A percentile compares a stretch with the other conserved stretches of the same genome.
These are phyloP conservation scores for Alnus glutinosa DNA, from an alignment of 306 rosid species.

Conservation along the genomic window DNA sequence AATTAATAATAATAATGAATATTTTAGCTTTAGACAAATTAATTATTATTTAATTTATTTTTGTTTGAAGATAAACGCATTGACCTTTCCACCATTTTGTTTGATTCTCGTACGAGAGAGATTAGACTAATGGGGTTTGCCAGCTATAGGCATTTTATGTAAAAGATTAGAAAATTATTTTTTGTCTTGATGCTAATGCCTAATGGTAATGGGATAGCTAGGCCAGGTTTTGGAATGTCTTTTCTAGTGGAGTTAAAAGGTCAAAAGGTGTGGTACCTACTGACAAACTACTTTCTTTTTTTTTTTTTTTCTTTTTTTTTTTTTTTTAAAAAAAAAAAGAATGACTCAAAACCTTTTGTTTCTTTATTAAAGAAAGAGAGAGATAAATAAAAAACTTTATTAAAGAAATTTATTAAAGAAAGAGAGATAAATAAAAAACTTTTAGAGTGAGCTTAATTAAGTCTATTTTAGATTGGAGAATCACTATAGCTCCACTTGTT, in stretches of 20 bases:
- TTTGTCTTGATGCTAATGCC: slow-evolving; percentile 17
- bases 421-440: too few relatives aligned
- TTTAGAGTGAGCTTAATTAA: too few relatives aligned
- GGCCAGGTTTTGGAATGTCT: slow-evolving; percentile 26
- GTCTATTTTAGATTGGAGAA: too few relatives aligned
- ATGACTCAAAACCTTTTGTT: too few relatives aligned
- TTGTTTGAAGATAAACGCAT: slow-evolving; percentile 32
- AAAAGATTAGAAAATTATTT: slow-evolving; percentile 6
- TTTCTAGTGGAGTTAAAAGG: slow-evolving; percentile 41
- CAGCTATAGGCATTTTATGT: slow-evolving; percentile 45
- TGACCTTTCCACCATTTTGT: slow-evolving; percentile 52
- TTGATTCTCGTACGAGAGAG: slow-evolving; percentile 26
- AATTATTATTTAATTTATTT: background rate
- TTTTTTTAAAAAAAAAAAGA: too few relatives aligned
- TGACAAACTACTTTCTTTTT: slow-evolving; percentile 24
- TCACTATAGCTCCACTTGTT: too few relatives aligned
- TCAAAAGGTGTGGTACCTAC: slow-evolving; percentile 32
- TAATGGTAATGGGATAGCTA: too few relatives aligned
- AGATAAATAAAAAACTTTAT: too few relatives aligned
- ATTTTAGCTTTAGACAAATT: background rate
- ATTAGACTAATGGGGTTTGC: slow-evolving; percentile 33
- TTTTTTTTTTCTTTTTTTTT: too few relatives aligned
- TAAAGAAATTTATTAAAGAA: too few relatives aligned
- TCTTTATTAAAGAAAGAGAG: too few relatives aligned
- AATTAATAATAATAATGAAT: slow-evolving; percentile 22